Percentiles rank a stretch among this genome's conserved stretches.
These are phyloP conservation scores for Exobasidium rhododendri DNA, from an alignment of 1,284 basidiomycete genomes.

Conservation along the genomic window DNA sequence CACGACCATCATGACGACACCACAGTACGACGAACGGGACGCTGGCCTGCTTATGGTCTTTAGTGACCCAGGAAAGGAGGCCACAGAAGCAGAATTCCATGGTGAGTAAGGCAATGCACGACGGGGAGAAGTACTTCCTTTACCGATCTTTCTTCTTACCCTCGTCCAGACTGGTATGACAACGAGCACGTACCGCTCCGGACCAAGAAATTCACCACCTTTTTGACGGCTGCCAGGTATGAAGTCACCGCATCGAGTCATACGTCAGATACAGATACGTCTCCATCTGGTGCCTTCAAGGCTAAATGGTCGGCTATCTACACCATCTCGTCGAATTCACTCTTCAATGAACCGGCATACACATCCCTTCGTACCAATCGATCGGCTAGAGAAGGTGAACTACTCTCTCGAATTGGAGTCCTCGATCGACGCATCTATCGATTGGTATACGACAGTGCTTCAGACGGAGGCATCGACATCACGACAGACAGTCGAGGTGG, in stretches of 20 bases:
- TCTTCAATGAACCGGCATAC: slow-evolving; percentile 52
- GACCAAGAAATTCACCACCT: slow-evolving; percentile 24
- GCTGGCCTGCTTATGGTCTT: slow-evolving; percentile 49
- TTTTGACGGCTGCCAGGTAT: slow-evolving; percentile 23
- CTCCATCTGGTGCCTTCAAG: slow-evolving; percentile 7
- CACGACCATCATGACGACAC: background rate
- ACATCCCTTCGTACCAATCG: slow-evolving; percentile 50
- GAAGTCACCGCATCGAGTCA: slow-evolving; percentile 9
- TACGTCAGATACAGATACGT: slow-evolving; percentile 1
- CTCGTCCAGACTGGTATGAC: slow-evolving; percentile 55
- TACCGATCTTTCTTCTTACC: background rate
- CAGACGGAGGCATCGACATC: slow-evolving; percentile 12
- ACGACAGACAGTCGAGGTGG: slow-evolving; percentile 7
- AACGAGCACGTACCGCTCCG: slow-evolving; percentile 56
- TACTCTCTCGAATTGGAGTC: slow-evolving; percentile 50
- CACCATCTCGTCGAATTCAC: slow-evolving; percentile 45
- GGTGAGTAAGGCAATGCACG: slow-evolving; percentile 21
- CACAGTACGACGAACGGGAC: slow-evolving; percentile 20
- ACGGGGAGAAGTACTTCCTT: too few species aligned
- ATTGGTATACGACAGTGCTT: slow-evolving; percentile 34
- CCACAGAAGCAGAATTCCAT: slow-evolving; percentile 46
- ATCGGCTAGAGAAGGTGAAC: slow-evolving; percentile 51
- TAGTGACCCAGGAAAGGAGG: slow-evolving; percentile 41
- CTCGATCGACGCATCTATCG: slow-evolving; percentile 55
- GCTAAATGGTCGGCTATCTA: slow-evolving; percentile 54